Evolutionary conservation across 2,329 filamentous ascomycete species (phyloP).

Genomic region (Microcyclospora pomicola): DNA sequence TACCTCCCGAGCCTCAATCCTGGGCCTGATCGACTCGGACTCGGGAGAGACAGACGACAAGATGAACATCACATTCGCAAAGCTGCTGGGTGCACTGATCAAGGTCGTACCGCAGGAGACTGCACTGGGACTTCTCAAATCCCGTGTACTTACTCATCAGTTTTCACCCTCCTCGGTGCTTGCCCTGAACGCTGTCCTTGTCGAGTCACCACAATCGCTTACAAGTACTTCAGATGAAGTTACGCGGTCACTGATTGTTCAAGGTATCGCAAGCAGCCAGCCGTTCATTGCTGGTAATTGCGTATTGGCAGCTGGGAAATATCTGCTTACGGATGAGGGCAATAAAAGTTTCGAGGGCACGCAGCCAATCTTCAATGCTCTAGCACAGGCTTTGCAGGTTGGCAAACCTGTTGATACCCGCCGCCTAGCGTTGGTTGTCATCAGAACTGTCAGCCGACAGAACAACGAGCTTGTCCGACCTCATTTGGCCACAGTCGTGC

Average conservation of each 20-base stretch:
- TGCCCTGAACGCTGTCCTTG: constrained; percentile 74
- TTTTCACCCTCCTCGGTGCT: constrained; percentile 69
- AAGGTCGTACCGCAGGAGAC: constrained; percentile 68
- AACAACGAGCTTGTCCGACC: constrained; percentile 70
- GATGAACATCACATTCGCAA: constrained; percentile 82
- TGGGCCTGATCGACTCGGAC: constrained; percentile 79
- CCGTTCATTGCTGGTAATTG: constrained; percentile 62
- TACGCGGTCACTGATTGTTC: constrained; percentile 59
- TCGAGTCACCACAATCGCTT: constrained; percentile 62
- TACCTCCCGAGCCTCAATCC: constrained; percentile 67
- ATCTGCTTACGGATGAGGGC: constrained; percentile 54
- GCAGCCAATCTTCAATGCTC: constrained; percentile 65
- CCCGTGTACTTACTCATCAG: constrained; percentile 63
- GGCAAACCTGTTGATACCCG: constrained; percentile 71
- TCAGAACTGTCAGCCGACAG: constrained; percentile 69
- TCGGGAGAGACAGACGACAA: constrained; percentile 48
- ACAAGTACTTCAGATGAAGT: constrained; percentile 58
- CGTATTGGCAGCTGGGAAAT: constrained; percentile 83
- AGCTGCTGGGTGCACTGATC: constrained; percentile 75
- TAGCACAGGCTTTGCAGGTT: constrained; percentile 62
- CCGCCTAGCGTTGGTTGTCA: constrained; percentile 70
- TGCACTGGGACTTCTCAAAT: constrained; percentile 48
- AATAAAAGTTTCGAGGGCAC: constrained; percentile 60
- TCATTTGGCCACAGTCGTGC: constrained; percentile 66
- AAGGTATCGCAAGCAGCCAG: constrained; percentile 63